Conservation (phyloP, 371 early-diverging fungal genomes). For the Lichtheimia corymbifera region DNA sequence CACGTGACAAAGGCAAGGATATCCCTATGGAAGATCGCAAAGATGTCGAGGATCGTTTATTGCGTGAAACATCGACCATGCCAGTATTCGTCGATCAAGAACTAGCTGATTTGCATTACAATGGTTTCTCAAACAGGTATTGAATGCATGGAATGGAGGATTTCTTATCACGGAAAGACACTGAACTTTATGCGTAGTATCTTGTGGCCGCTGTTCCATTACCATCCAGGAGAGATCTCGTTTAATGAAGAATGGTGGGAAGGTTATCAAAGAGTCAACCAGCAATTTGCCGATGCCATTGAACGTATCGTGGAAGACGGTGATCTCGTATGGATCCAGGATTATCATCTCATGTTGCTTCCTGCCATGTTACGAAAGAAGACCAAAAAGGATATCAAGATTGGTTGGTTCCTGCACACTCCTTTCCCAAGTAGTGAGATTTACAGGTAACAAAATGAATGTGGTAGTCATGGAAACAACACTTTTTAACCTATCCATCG, state of each 20-base stretch:
- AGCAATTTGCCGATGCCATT: conserved; percentile 88
- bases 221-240: conserved; percentile 95
- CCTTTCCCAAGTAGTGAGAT: conserved; percentile 97
- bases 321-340: conserved; percentile 99
- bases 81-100: conserved; percentile 97
- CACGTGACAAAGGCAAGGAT: conserved; percentile 64
- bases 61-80: conserved; percentile 84
- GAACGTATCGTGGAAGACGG: conserved; percentile 81
- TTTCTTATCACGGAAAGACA: no score
- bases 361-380: conserved; percentile 76
- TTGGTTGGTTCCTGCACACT: conserved; percentile 99
- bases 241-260: conserved; percentile 95
- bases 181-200: conserved; percentile 57
- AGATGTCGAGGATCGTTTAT: conserved; percentile 69
- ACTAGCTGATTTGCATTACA: conserved; percentile 97
- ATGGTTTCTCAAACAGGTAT: conserved; percentile 96
- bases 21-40: conserved; percentile 83
- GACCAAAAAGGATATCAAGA: conserved; percentile 74
- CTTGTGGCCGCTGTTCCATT: conserved; percentile 99
- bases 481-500: background rate
- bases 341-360: conserved; percentile 98
- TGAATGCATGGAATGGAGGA: background rate
- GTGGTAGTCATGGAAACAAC: background rate
- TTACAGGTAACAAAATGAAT: conserved; percentile 65
- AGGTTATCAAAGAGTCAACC: conserved; percentile 94